Evolutionary conservation across 805 yeast species (phyloP), one percentile per base, ranked within the genome.

Genomic region (Metschnikowia cerradonensis): DNA sequence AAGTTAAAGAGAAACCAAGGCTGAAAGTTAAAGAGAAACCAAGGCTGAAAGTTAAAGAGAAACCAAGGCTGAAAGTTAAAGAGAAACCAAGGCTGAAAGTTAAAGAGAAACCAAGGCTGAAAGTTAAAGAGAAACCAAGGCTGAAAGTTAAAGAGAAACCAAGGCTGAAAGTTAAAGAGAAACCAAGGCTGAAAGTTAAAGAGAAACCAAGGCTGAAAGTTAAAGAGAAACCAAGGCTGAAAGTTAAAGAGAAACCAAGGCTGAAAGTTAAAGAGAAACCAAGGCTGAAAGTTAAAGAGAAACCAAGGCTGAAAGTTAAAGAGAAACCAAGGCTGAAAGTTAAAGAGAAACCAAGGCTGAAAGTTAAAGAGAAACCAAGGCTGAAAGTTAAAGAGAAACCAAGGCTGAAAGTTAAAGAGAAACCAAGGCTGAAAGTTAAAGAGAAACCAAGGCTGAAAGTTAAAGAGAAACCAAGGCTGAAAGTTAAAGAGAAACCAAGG

Each of bases 381-480:
- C n/a, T n/a, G n/a, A n/a, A n/a, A n/a, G n/a, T n/a, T n/a, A n/a
- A n/a, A n/a, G n/a, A n/a, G n/a, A 17, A 17, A 17, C 19, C 3
- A 17, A 17, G 19, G 3, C 19, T 2, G 2, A 17, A 17, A 17
- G 19, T 17, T 38, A 38, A 22, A 22, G 26, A 22, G 8, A 26
- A 26, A 8, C 19, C 3, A 17, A 17, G 19, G 3, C 19, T 2
- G 2, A 17, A 17, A 17, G 19, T 17, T 38, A 38, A 22, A 22
- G 26, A 22, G 8, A 26, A 26, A 8, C 76, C n/a, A 71, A 60
- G 34, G 6, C 45, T 7, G 33, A 33, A 3, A 10, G 31, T 10
- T 17, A 17, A 2, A 17, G 19, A 17, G 19, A n/a, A n/a, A n/a
- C 76, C n/a, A 71, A 60, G 34, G 6, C 45, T 7, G 33, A 33